Evolutionary conservation across 2,329 filamentous ascomycete species (phyloP).

Genomic region (Arthrobotrys entomopaga): DNA sequence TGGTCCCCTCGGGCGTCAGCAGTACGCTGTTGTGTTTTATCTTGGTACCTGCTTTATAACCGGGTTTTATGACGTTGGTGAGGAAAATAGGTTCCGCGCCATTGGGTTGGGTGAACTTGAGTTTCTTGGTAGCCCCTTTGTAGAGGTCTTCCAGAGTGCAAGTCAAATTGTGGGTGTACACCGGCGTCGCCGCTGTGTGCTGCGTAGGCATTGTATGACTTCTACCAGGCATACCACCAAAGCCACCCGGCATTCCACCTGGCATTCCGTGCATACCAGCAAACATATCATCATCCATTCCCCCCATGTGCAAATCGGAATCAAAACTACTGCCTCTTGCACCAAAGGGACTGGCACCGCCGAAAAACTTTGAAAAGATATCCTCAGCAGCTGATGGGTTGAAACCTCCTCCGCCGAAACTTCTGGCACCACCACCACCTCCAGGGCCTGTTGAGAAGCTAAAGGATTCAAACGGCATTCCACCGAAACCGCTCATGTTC

Average conservation of each 20-base stretch:
- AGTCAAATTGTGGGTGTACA: constrained; percentile 93
- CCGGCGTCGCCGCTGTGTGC: background rate
- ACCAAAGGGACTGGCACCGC: constrained; percentile 20
- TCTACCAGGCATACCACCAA: constrained; percentile 37
- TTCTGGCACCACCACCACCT: constrained; percentile 74
- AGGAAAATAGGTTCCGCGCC: constrained; percentile 96
- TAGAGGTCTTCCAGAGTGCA: constrained; percentile 98
- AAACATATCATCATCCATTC: constrained; percentile 53
- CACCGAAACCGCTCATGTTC: constrained; percentile 71
- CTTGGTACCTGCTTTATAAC: constrained; percentile 92
- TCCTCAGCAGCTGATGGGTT: constrained; percentile 42
- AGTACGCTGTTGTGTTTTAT: constrained; percentile 97
- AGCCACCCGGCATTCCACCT: constrained; percentile 33
- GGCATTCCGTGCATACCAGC: constrained; percentile 44
- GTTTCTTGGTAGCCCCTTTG: constrained; percentile 77
- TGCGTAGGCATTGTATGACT: constrained; percentile 47
- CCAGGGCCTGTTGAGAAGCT: constrained; percentile 61
- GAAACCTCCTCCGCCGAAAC: constrained; percentile 73
- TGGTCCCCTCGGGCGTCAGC: constrained; percentile 91
- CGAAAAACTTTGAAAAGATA: constrained; percentile 47
- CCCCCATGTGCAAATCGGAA: constrained; percentile 50
- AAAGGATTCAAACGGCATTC: constrained; percentile 68
- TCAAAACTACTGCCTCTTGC: constrained; percentile 14
- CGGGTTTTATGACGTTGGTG: constrained; percentile 95
- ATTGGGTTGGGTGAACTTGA: constrained; percentile 96